These are phyloP conservation scores for Telopea speciosissima DNA, from an alignment of 177 flowering plant species.

Conservation along the genomic window DNA sequence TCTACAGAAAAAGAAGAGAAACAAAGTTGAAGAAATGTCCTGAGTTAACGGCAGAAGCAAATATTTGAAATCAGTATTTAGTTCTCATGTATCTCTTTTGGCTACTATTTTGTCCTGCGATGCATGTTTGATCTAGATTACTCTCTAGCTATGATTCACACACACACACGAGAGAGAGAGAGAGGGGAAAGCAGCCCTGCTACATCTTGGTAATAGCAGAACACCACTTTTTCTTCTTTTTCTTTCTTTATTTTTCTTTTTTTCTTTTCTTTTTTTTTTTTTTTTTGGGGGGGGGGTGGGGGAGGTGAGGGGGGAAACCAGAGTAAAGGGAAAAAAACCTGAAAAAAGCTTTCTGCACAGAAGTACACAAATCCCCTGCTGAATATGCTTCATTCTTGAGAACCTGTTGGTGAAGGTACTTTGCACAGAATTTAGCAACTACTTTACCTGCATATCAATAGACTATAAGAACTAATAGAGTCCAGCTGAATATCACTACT, in stretches of 20 bases:
- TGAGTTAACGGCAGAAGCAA: background rate
- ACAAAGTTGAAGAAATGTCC: background rate
- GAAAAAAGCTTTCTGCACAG: slow-evolving; percentile 70
- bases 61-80: background rate
- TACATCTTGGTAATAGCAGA: no score
- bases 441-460: slow-evolving; percentile 57
- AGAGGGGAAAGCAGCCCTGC: no score
- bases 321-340: slow-evolving; percentile 36
- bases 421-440: slow-evolving; percentile 88
- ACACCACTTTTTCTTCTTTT: no score
- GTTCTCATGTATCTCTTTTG: background rate
- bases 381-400: slow-evolving; percentile 64
- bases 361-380: slow-evolving; percentile 66
- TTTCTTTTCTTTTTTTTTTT: no score
- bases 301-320: no score
- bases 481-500: no score
- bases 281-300: no score
- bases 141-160: background rate
- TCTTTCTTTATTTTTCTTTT: no score
- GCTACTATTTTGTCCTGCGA: background rate
- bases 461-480: no score
- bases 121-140: background rate
- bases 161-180: background rate
- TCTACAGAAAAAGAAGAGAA: slow-evolving; percentile 34
- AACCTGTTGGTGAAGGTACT: slow-evolving; percentile 82